Evolutionary conservation across 768 basidiomycete species (phyloP).

Genomic region (Phylloporus sp.): DNA sequence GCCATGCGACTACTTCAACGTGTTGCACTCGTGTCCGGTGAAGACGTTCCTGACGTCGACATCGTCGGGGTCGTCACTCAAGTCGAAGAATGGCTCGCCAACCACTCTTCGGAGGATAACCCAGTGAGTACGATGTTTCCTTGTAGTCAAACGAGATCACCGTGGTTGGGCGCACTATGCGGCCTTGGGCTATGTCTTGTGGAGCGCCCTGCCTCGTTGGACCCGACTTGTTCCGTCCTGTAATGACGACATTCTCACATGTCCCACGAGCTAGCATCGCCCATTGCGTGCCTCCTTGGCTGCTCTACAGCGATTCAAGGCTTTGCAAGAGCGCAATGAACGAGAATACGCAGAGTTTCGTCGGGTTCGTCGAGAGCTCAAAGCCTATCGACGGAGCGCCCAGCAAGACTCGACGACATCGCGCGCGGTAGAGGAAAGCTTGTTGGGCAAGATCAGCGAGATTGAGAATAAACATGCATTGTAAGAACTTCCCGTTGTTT

Average conservation of each 20-base stretch:
- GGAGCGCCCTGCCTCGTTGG: slow-evolving; percentile 5
- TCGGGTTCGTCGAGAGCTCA: slow-evolving; percentile 31
- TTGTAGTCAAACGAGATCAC: background rate
- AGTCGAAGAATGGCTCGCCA: slow-evolving; percentile 49
- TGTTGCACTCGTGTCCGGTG: slow-evolving; percentile 33
- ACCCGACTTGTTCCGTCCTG: slow-evolving; percentile 22
- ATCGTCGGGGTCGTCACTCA: slow-evolving; percentile 41
- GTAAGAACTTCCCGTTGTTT: slow-evolving; percentile 14
- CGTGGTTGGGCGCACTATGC: background rate
- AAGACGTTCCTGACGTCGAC: slow-evolving; percentile 30
- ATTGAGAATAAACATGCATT: slow-evolving; percentile 29
- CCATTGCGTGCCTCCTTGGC: slow-evolving; percentile 31
- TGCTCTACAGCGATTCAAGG: slow-evolving; percentile 38
- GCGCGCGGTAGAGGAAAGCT: slow-evolving; percentile 34
- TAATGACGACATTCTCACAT: slow-evolving; percentile 18
- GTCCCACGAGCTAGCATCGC: slow-evolving; percentile 26
- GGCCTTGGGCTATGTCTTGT: background rate
- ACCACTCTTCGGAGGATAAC: slow-evolving; percentile 39
- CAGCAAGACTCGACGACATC: slow-evolving; percentile 34
- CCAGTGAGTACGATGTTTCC: slow-evolving; percentile 22
- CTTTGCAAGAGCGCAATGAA: slow-evolving; percentile 32
- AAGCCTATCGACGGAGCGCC: slow-evolving; percentile 25
- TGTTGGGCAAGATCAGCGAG: slow-evolving; percentile 31
- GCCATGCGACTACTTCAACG: slow-evolving; percentile 35
- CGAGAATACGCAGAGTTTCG: slow-evolving; percentile 32